Evolutionary conservation across 2,329 filamentous ascomycete genomes (phyloP).

Genomic region (Pestalotiopsis sp.): DNA sequence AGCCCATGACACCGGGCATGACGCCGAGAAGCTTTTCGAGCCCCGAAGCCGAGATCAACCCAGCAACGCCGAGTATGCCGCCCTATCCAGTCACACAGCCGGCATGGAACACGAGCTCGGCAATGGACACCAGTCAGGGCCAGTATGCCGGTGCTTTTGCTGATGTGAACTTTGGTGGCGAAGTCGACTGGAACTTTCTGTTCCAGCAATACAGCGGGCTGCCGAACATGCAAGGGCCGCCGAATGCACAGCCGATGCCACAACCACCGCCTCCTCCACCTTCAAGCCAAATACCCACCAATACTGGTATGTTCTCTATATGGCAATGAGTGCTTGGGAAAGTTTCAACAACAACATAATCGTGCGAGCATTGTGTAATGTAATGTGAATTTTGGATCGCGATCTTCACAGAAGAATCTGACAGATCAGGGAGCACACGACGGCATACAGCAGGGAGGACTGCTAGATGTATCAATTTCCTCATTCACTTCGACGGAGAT

Average conservation of each 20-base stretch:
- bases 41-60: slow-evolving; percentile 4
- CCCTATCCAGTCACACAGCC: slow-evolving; percentile 9
- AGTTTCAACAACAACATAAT: neutral
- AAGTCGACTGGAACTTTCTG: slow-evolving; percentile 35
- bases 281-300: neutral
- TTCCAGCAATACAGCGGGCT: slow-evolving; percentile 32
- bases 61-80: slow-evolving; percentile 19
- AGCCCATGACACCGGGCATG: slow-evolving; percentile 15
- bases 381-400: neutral
- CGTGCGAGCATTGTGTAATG: neutral
- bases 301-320: neutral
- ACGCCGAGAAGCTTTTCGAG: slow-evolving; percentile 8
- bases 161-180: slow-evolving; percentile 33
- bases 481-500: neutral
- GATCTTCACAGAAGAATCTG: too few species aligned
- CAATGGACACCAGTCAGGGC: slow-evolving; percentile 24
- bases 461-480: neutral
- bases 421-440: too few species aligned
- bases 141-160: slow-evolving; percentile 32
- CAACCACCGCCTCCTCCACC: neutral
- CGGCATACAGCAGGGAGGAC: neutral
- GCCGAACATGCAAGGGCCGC: slow-evolving; percentile 10
- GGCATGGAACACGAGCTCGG: slow-evolving; percentile 25
- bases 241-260: neutral
- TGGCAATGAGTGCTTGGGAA: neutral